These are phyloP conservation scores for Leishmania major DNA, from an alignment of 208 protist genomes.

Conservation along the genomic window DNA sequence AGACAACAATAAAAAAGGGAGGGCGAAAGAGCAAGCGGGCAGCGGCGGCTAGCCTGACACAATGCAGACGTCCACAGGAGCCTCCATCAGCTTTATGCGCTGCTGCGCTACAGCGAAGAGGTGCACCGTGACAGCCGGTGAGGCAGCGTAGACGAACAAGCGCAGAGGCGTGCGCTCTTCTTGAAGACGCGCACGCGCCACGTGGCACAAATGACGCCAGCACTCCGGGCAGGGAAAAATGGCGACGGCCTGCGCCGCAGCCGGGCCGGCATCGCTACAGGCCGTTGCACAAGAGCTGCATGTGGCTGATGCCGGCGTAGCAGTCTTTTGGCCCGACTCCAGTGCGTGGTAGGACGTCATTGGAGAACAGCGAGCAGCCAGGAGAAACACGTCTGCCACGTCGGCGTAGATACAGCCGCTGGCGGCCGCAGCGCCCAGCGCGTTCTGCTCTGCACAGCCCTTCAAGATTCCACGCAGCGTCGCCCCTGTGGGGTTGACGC, in stretches of 20 bases:
- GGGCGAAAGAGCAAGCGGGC: background rate
- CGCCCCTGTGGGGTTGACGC: slow-evolving; percentile 47
- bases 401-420: slow-evolving; percentile 56
- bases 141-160: slow-evolving; percentile 41
- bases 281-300: background rate
- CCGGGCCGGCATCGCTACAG: background rate
- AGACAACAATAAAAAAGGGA: too few species aligned
- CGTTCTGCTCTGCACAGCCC: slow-evolving; percentile 91
- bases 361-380: slow-evolving; percentile 1
- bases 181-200: slow-evolving; percentile 48
- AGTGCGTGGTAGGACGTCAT: background rate
- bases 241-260: slow-evolving; percentile 8
- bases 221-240: slow-evolving; percentile 81
- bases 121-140: slow-evolving; percentile 7
- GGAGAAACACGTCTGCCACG: slow-evolving; percentile 63
- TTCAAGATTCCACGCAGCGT: slow-evolving; percentile 76
- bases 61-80: slow-evolving; percentile 29
- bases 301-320: background rate
- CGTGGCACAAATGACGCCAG: slow-evolving; percentile 60
- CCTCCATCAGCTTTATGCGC: slow-evolving; percentile 16
- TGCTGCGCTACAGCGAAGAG: slow-evolving; percentile 27
- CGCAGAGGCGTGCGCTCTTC: slow-evolving; percentile 38
- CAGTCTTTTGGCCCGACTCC: background rate
- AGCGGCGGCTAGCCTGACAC: slow-evolving; percentile 1
- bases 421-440: slow-evolving; percentile 76